A percentile compares a stretch with the other conserved stretches of the same genome.
Conservation (phyloP, 495 filamentous ascomycete genomes). For the Daldinia concentrica region DNA sequence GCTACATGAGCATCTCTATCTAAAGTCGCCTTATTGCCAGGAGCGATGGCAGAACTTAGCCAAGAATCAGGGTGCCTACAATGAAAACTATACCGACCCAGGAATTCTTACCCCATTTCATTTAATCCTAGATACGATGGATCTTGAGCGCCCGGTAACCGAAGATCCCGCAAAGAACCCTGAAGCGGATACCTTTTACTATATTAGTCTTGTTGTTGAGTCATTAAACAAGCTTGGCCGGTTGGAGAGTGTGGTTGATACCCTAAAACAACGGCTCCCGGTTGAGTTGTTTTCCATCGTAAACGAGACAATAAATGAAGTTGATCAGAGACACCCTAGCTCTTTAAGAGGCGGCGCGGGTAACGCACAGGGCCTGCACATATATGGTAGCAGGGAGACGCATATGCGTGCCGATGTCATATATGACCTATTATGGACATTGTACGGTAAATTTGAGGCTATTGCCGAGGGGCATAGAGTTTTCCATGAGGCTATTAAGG, state of each 20-base stretch:
- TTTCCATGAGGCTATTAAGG: conserved; percentile 87
- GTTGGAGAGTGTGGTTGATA: conserved; percentile 85
- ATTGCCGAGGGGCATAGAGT: conserved; percentile 96
- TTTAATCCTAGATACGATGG: conserved; percentile 79
- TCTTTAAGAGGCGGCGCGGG: conserved; percentile 64
- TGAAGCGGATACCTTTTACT: conserved; percentile 92
- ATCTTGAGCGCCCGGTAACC: conserved; percentile 70
- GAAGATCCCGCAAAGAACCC: conserved; percentile 92
- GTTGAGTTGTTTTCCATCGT: conserved; percentile 94
- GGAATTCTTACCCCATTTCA: conserved; percentile 68
- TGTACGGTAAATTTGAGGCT: conserved; percentile 96
- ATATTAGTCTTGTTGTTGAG: conserved; percentile 88
- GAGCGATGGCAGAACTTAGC: conserved; percentile 86
- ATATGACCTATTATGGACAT: conserved; percentile 86
- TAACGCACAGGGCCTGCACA: conserved; percentile 67
- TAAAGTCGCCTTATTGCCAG: conserved; percentile 96
- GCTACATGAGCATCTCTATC: conserved; percentile 94
- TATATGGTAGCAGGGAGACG: conserved; percentile 71
- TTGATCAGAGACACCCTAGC: conserved; percentile 88
- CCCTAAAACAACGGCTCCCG: conserved; percentile 89
- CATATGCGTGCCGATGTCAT: conserved; percentile 82
- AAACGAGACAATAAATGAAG: conserved; percentile 91
- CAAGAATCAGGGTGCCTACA: conserved; percentile 58
- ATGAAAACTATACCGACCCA: conserved; percentile 57
- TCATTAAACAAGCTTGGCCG: conserved; percentile 86